These are phyloP conservation scores for Phytophthora quininea DNA, from an alignment of 352 stramenopile species.

Conservation along the genomic window DNA sequence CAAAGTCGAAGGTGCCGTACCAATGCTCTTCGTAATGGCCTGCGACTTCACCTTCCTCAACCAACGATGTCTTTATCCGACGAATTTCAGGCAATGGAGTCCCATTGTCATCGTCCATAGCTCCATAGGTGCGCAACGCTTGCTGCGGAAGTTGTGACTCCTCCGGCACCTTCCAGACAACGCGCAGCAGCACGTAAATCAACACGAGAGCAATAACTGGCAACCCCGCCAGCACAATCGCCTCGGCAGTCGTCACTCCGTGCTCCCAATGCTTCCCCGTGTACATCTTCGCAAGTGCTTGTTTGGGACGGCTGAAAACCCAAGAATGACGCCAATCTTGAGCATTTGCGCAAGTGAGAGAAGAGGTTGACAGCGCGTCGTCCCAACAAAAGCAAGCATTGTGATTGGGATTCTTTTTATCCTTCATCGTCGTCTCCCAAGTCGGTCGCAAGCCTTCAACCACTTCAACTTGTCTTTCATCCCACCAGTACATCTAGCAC, in stretches of 20 bases:
- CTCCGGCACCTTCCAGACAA: conserved; percentile 66
- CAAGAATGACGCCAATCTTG: no score
- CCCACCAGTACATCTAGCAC: no score
- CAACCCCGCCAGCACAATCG: conserved; percentile 35
- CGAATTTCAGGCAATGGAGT: conserved; percentile 39
- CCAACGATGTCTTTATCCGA: conserved; percentile 53
- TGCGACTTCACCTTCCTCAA: conserved; percentile 70
- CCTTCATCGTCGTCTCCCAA: conserved; percentile 25
- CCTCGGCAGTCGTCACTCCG: conserved; percentile 29
- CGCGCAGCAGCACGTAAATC: conserved; percentile 65
- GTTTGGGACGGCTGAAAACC: no score
- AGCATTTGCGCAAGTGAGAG: no score
- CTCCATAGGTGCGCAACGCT: conserved; percentile 40
- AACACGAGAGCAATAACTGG: conserved; percentile 55
- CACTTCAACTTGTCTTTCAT: no score
- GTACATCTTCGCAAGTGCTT: conserved; percentile 6
- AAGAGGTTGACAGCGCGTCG: conserved; percentile 9
- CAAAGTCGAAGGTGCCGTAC: conserved; percentile 66
- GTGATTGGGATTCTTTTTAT: conserved; percentile 39
- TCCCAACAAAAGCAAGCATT: conserved; percentile 12
- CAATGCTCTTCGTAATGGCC: conserved; percentile 63
- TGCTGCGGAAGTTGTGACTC: conserved; percentile 36
- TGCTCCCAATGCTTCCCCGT: conserved; percentile 36
- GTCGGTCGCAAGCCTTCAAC: neutral
- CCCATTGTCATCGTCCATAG: conserved; percentile 32